Conservation (phyloP, 2,329 filamentous ascomycete genomes). For the Fusarium fracticaudum region DNA sequence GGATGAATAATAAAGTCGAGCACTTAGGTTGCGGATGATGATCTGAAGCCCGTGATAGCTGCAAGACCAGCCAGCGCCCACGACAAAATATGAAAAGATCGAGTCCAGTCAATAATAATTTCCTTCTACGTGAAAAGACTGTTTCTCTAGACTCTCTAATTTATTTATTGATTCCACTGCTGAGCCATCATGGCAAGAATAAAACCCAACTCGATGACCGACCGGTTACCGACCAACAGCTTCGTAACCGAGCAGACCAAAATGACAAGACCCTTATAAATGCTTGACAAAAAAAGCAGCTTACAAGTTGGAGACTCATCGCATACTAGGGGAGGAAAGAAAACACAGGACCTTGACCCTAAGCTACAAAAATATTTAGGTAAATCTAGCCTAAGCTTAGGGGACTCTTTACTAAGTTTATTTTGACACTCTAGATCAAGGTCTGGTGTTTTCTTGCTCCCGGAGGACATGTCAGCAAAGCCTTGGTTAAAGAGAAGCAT, state of each 20-base stretch:
- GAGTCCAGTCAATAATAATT: rapidly evolving
- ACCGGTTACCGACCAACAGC: constrained; percentile 27
- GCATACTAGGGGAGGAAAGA: neutral
- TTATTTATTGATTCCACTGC: neutral
- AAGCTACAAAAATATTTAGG: too few relatives aligned
- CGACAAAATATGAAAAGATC: neutral
- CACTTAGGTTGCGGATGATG: neutral
- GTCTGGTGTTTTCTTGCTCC: too few relatives aligned
- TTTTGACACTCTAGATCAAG: too few relatives aligned
- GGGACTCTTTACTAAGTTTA: too few relatives aligned
- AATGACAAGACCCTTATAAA: neutral
- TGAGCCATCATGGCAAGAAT: neutral
- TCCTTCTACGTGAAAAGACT: too few relatives aligned
- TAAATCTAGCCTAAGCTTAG: too few relatives aligned
- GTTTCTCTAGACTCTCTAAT: too few relatives aligned
- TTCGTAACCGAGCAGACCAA: constrained; percentile 15
- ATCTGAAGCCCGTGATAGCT: constrained; percentile 18
- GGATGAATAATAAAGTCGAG: constrained; percentile 38
- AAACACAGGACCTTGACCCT: too few relatives aligned
- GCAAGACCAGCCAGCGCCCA: neutral
- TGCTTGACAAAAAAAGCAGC: constrained; percentile 7
- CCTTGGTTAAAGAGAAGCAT: constrained; percentile 43
- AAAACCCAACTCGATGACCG: constrained; percentile 29
- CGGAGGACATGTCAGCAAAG: constrained; percentile 9
- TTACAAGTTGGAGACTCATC: neutral